phyloP scores from a whole-genome alignment of 495 filamentous ascomycete genomes.

The Penicillium malachiteum region DNA sequence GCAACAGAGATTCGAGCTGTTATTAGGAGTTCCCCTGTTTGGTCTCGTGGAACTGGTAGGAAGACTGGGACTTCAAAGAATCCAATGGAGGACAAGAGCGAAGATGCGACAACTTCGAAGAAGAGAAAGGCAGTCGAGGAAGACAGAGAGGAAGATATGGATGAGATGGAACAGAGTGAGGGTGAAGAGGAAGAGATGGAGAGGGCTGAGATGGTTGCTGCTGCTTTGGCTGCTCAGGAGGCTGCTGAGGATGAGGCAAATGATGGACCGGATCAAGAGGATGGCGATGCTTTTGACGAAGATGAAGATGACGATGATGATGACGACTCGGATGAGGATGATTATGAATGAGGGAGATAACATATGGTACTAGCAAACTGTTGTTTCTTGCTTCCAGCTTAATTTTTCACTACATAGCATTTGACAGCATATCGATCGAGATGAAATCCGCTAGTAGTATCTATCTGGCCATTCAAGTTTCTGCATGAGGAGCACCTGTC shows the following conservation, averaged over 20 bases:
- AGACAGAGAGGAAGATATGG: not conserved
- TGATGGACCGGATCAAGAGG: slow-evolving; percentile 13
- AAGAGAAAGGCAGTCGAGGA: not conserved
- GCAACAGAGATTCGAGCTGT: slow-evolving; percentile 41
- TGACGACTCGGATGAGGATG: no score
- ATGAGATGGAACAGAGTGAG: slow-evolving; percentile 28
- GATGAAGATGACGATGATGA: slow-evolving; percentile 12
- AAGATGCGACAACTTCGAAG: slow-evolving; percentile 3
- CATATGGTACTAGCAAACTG: no score
- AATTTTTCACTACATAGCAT: no score
- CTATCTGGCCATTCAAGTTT: no score
- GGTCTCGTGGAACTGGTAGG: slow-evolving; percentile 6
- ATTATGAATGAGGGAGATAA: no score
- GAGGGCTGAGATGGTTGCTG: slow-evolving; percentile 30
- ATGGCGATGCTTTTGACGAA: slow-evolving; percentile 2
- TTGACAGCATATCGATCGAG: no score
- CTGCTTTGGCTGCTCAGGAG: slow-evolving; percentile 26
- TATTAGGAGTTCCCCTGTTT: slow-evolving; percentile 39
- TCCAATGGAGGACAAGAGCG: slow-evolving; percentile 15
- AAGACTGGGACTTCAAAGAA: no score
- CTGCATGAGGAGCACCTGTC: no score
- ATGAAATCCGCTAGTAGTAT: no score
- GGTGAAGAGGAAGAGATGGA: slow-evolving; percentile 39
- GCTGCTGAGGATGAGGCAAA: slow-evolving; percentile 18
- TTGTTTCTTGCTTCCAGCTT: no score